A percentile compares a stretch with the other conserved stretches of the same genome.
Evolutionary conservation across 306 rosid species (phyloP).

Genomic region (Inga oerstediana): DNA sequence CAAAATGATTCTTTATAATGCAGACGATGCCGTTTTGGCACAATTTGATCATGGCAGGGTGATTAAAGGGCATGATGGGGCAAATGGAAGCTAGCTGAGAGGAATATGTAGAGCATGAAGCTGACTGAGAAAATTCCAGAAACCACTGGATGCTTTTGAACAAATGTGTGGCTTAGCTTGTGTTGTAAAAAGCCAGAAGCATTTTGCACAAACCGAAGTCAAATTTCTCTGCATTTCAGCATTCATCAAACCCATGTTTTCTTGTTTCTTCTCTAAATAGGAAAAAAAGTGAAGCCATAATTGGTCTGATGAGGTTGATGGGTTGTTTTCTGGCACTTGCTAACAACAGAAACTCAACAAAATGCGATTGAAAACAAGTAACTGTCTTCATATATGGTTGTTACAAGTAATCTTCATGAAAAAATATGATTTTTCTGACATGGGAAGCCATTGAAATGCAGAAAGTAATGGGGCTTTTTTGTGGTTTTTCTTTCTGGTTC

Average conservation of each 20-base stretch:
- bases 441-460: slow-evolving; percentile 2
- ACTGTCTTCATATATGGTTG: slow-evolving; percentile 25
- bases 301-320: slow-evolving; percentile 13
- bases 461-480: not conserved
- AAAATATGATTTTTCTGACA: slow-evolving; percentile 8
- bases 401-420: slow-evolving; percentile 1
- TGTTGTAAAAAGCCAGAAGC: slow-evolving; percentile 40
- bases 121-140: no score
- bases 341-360: slow-evolving; percentile 1
- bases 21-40: no score
- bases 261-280: not conserved
- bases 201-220: slow-evolving; percentile 43
- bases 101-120: no score
- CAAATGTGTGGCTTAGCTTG: slow-evolving; percentile 30
- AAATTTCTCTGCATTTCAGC: slow-evolving; percentile 39
- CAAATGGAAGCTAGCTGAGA: no score
- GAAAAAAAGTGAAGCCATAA: slow-evolving; percentile 8
- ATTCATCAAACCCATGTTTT: slow-evolving; percentile 66
- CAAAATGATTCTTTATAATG: no score
- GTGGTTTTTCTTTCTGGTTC: slow-evolving; percentile 21
- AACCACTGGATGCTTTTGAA: slow-evolving; percentile 51
- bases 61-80: no score
- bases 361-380: slow-evolving; percentile 22
- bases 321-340: not conserved
- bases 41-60: no score